Percentiles rank a stretch among this genome's conserved stretches.
Conservation (phyloP, 768 basidiomycete genomes). For the Pisolithus orientalis region DNA sequence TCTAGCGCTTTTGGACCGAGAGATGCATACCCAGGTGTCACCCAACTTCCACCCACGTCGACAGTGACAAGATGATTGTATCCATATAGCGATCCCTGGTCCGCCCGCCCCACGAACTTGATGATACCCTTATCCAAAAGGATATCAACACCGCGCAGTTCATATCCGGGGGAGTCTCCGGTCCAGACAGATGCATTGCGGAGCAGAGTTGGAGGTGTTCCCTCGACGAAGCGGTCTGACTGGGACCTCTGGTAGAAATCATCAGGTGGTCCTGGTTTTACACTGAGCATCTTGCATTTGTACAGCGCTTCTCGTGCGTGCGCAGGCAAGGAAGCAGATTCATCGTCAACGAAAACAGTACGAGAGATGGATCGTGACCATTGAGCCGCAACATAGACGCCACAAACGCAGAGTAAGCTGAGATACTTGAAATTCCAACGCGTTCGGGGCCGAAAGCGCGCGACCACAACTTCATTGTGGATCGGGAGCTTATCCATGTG, state of each 20-base stretch:
- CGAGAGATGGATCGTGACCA: too few species aligned
- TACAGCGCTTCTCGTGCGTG: conserved; percentile 26
- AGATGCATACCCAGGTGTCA: conserved; percentile 39
- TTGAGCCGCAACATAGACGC: too few species aligned
- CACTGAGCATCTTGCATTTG: conserved; percentile 41
- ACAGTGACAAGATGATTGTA: conserved; percentile 29
- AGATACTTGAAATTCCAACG: too few species aligned
- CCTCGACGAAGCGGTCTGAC: conserved; percentile 52
- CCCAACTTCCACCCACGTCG: conserved; percentile 60
- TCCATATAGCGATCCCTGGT: conserved; percentile 10
- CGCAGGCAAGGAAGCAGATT: too few species aligned
- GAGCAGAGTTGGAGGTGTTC: conserved; percentile 49
- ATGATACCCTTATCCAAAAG: conserved; percentile 62
- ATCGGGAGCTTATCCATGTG: not conserved
- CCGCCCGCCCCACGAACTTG: conserved; percentile 39
- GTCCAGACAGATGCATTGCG: conserved; percentile 79
- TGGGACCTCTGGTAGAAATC: conserved; percentile 42
- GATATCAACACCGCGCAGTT: conserved; percentile 54
- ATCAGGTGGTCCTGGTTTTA: conserved; percentile 36
- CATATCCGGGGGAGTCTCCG: conserved; percentile 49
- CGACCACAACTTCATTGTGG: not conserved
- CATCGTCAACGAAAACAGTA: too few species aligned
- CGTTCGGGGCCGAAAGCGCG: not conserved
- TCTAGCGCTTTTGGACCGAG: not conserved
- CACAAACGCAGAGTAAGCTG: too few species aligned